phyloP scores from a whole-genome alignment of 305 asterid species.

The Fraxinus nigra region DNA sequence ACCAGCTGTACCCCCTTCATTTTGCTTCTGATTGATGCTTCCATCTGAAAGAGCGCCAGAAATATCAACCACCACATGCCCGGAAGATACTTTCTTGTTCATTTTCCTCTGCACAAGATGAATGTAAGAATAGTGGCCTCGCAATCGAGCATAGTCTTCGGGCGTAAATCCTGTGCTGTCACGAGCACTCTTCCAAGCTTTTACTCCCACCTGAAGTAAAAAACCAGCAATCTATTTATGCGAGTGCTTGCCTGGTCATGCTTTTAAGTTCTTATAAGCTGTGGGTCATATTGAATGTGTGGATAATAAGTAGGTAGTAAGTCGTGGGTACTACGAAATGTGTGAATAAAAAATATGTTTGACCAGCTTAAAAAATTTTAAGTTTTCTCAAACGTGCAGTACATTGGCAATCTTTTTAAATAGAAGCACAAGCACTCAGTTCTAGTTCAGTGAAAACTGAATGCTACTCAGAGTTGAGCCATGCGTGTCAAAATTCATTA shows the following conservation, averaged over 20 bases:
- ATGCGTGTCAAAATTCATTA: not conserved
- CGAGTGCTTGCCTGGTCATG: not conserved
- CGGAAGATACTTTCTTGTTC: constrained; percentile 37
- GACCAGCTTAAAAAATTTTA: not conserved
- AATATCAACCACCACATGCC: constrained; percentile 59
- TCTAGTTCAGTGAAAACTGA: not conserved
- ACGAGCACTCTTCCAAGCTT: constrained; percentile 59
- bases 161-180: constrained; percentile 68
- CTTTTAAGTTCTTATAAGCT: not conserved
- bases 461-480: not conserved
- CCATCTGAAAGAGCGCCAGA: constrained; percentile 29
- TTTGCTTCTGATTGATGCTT: constrained; percentile 37
- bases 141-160: constrained; percentile 63
- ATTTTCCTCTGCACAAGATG: constrained; percentile 68
- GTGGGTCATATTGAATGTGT: not conserved
- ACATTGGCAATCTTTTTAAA: not conserved
- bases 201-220: constrained; percentile 54
- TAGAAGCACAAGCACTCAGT: not conserved
- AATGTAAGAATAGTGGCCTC: constrained; percentile 71
- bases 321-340: not conserved
- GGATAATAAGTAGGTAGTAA: not conserved
- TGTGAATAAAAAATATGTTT: not conserved
- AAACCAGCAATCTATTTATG: not conserved
- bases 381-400: not conserved
- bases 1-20: constrained; percentile 25